These are phyloP conservation scores for Claviceps quebecensis DNA, from an alignment of 2,329 filamentous ascomycete species.

Conservation along the genomic window DNA sequence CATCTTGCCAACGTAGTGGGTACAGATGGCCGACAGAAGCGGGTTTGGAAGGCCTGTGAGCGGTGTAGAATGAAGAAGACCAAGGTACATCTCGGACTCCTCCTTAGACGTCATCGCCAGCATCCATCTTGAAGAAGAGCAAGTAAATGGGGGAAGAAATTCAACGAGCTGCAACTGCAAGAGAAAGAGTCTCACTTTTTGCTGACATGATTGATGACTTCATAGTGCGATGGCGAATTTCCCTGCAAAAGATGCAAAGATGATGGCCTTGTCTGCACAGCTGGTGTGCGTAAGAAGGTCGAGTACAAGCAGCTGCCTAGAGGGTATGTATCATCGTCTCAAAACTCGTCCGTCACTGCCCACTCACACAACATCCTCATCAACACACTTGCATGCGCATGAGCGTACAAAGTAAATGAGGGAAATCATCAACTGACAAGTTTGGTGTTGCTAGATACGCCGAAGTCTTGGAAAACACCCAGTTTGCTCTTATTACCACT, in stretches of 20 bases:
- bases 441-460: slow-evolving; percentile 33
- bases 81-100: slow-evolving; percentile 30
- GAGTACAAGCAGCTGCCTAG: slow-evolving; percentile 52
- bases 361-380: no score
- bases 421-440: background rate
- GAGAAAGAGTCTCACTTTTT: background rate
- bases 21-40: slow-evolving; percentile 45
- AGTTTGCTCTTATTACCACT: slow-evolving; percentile 49
- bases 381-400: no score
- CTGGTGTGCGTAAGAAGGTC: slow-evolving; percentile 51
- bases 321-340: slow-evolving; percentile 30
- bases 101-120: no score
- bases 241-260: slow-evolving; percentile 54
- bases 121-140: background rate
- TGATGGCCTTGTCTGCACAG: slow-evolving; percentile 49
- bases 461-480: slow-evolving; percentile 51
- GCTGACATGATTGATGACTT: background rate
- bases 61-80: slow-evolving; percentile 57
- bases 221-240: slow-evolving; percentile 49
- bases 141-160: background rate
- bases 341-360: background rate
- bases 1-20: slow-evolving; percentile 19
- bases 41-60: slow-evolving; percentile 54
- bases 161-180: no score
- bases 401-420: no score